Conservation (phyloP, 2,329 filamentous ascomycete species). For the Stylonectria norvegica region DNA sequence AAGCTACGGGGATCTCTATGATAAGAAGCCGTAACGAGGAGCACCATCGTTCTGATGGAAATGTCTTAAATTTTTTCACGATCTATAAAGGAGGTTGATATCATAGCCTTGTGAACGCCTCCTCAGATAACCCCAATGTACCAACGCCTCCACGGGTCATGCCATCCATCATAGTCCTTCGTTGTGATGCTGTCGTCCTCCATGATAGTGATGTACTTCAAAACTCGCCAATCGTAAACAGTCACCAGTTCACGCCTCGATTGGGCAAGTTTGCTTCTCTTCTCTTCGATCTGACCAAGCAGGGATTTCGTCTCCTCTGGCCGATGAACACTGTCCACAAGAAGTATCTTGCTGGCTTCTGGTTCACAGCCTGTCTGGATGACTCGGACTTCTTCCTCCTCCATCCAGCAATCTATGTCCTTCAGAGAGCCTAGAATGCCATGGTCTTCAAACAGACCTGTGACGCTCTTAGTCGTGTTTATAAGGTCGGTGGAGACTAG, state of each 20-base stretch:
- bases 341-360: conserved; percentile 30
- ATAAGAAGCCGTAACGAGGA: conserved; percentile 31
- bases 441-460: conserved; percentile 40
- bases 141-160: conserved; percentile 43
- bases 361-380: conserved; percentile 1
- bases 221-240: conserved; percentile 47
- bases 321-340: conserved; percentile 40
- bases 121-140: conserved; percentile 41
- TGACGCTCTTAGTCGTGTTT: conserved; percentile 31
- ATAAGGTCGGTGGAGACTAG: conserved; percentile 43
- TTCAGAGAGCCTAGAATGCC: conserved; percentile 36
- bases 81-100: too few species aligned
- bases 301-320: conserved; percentile 32
- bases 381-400: conserved; percentile 9
- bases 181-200: conserved; percentile 33
- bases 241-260: conserved; percentile 37
- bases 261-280: conserved; percentile 24
- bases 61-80: too few species aligned
- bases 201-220: conserved; percentile 38
- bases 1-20: conserved; percentile 56
- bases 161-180: conserved; percentile 34
- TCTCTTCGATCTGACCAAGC: conserved; percentile 31
- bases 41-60: too few species aligned
- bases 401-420: conserved; percentile 36
- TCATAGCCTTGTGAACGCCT: background rate